phyloP scores from a whole-genome alignment of 352 stramenopile genomes.

The Phytophthora podocarpi region DNA sequence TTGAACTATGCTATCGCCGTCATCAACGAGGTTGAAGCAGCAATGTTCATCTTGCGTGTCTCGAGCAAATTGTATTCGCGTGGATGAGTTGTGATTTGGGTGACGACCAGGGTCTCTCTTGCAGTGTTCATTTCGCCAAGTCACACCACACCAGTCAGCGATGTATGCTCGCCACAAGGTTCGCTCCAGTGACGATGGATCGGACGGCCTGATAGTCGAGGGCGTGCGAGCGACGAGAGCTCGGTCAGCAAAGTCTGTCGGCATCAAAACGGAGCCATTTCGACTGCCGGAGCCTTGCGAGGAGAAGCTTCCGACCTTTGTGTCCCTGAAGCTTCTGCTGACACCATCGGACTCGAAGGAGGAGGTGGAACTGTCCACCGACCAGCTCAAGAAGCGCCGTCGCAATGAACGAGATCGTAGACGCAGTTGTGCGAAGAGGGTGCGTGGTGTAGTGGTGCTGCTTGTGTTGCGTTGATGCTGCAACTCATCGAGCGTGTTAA shows the following conservation, averaged over 20 bases:
- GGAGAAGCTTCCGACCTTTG: not conserved
- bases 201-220: too few relatives aligned
- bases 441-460: slow-evolving; percentile 8
- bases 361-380: not conserved
- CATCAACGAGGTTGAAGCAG: too few relatives aligned
- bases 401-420: slow-evolving; percentile 21
- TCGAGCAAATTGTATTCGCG: slow-evolving; percentile 6
- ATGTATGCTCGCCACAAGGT: not conserved
- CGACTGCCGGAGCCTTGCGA: not conserved
- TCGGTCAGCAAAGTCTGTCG: not conserved
- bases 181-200: too few relatives aligned
- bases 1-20: too few relatives aligned
- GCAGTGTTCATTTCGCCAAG: slow-evolving; percentile 12
- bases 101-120: slow-evolving; percentile 7
- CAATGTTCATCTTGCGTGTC: slow-evolving; percentile 26
- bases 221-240: too few relatives aligned
- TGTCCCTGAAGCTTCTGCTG: slow-evolving; percentile 6
- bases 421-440: slow-evolving; percentile 40
- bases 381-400: slow-evolving; percentile 22
- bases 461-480: not conserved
- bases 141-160: not conserved
- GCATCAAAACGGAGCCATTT: slow-evolving; percentile 19
- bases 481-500: slow-evolving; percentile 4
- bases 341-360: slow-evolving; percentile 3
- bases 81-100: not conserved